Conservation (phyloP, 1,284 basidiomycete genomes). For the Volvariella volvacea region DNA sequence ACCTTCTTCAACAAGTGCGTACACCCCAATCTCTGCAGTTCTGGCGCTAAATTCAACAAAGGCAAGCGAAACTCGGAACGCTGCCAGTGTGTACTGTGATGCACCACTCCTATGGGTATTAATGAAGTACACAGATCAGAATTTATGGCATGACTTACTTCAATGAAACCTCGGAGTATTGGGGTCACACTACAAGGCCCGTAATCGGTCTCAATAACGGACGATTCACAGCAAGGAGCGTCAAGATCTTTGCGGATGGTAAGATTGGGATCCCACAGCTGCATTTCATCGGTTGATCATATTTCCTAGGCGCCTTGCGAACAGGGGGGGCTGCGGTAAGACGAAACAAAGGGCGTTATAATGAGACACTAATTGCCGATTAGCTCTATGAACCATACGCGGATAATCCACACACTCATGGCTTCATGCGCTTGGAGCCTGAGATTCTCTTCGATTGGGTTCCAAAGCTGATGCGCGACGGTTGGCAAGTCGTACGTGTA, state of each 20-base stretch:
- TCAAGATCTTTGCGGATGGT: conserved; percentile 90
- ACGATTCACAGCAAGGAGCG: conserved; percentile 66
- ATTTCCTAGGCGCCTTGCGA: conserved; percentile 68
- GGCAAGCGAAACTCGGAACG: conserved; percentile 51
- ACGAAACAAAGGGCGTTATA: conserved; percentile 2
- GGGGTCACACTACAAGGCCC: conserved; percentile 60
- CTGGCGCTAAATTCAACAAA: conserved; percentile 18
- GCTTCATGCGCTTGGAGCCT: conserved; percentile 70
- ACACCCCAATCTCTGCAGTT: conserved; percentile 7
- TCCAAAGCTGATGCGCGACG: conserved; percentile 65
- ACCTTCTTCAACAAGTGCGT: conserved; percentile 65
- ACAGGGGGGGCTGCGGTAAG: conserved; percentile 85
- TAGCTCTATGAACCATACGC: conserved; percentile 75
- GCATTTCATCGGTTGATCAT: conserved; percentile 1
- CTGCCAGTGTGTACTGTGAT: conserved; percentile 47
- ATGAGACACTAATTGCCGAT: conserved; percentile 4
- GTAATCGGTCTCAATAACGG: conserved; percentile 52
- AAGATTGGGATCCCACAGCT: conserved; percentile 9
- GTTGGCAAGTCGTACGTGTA: conserved; percentile 68
- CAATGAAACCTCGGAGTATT: conserved; percentile 67
- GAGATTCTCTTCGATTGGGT: conserved; percentile 60
- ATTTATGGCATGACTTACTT: conserved; percentile 72
- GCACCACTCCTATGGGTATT: conserved; percentile 4
- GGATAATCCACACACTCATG: conserved; percentile 71
- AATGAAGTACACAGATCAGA: conserved; percentile 42